Evolutionary conservation across 371 early-diverging fungal genomes (phyloP).

Genomic region (Smittium mucronatum): DNA sequence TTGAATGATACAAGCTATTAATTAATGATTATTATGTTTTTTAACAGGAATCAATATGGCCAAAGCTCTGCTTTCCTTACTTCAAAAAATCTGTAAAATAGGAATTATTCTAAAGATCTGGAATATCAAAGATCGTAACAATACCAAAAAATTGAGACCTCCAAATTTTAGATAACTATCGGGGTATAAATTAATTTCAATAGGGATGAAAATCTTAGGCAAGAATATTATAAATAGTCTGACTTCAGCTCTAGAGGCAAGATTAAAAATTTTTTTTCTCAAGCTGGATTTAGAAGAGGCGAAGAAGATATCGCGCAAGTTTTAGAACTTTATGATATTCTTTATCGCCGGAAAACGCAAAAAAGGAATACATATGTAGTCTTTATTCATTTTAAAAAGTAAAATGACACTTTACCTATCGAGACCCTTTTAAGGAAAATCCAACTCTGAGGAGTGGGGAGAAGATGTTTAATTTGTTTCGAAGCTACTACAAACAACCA

Average conservation of each 20-base stretch:
- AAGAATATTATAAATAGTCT: neutral
- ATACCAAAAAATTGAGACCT: neutral
- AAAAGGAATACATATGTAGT: neutral
- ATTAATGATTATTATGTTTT: neutral
- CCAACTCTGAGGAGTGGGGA: neutral
- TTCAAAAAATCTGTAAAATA: neutral
- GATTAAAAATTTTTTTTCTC: neutral
- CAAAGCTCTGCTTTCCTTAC: neutral
- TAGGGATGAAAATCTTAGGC: neutral
- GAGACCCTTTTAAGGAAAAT: neutral
- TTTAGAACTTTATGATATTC: neutral
- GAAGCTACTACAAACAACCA: neutral
- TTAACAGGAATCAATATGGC: neutral
- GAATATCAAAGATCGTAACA: neutral
- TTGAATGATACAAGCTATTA: neutral
- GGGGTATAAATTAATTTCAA: neutral
- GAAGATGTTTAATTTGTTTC: neutral
- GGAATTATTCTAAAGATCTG: neutral
- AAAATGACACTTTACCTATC: neutral
- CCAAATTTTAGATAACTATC: neutral
- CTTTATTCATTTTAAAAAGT: neutral
- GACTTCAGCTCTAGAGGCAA: neutral
- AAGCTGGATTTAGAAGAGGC: neutral
- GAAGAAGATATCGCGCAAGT: neutral
- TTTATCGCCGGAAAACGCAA: neutral